These are phyloP conservation scores for Hemisphaericaspora xylanilytica DNA, from an alignment of 1,139 yeast genomes.

Conservation along the genomic window DNA sequence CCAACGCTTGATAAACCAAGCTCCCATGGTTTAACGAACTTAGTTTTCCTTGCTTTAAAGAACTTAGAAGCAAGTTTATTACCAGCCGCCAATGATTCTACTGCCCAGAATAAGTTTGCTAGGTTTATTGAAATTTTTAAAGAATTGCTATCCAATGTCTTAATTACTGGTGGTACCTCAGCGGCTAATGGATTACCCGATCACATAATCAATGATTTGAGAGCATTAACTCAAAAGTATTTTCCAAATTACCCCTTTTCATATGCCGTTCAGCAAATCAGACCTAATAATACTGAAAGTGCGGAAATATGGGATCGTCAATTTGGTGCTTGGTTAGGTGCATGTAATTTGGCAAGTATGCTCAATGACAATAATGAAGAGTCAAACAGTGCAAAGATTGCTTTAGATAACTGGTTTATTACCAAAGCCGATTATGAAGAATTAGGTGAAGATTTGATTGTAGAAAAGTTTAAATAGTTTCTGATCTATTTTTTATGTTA, in stretches of 20 bases:
- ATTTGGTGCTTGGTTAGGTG: constrained; percentile 66
- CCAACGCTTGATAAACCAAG: constrained; percentile 39
- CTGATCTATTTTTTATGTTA: not conserved
- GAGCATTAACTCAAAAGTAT: constrained; percentile 41
- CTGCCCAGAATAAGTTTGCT: constrained; percentile 28
- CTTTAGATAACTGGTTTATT: constrained; percentile 54
- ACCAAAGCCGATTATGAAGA: constrained; percentile 59
- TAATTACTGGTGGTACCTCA: constrained; percentile 67
- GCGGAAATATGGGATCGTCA: constrained; percentile 52
- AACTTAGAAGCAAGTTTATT: constrained; percentile 32
- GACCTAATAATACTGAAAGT: constrained; percentile 17
- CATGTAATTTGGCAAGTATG: constrained; percentile 59
- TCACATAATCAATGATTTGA: constrained; percentile 58
- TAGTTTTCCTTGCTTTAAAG: constrained; percentile 39
- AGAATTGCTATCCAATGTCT: constrained; percentile 52
- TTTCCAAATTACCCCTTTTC: constrained; percentile 49
- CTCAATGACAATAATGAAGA: constrained; percentile 37
- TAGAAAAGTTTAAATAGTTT: constrained; percentile 48
- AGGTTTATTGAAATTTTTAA: constrained; percentile 43
- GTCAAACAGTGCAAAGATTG: constrained; percentile 41
- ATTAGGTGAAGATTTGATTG: constrained; percentile 55
- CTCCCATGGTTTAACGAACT: constrained; percentile 42
- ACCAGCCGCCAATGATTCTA: constrained; percentile 22
- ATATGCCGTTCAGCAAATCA: constrained; percentile 19
- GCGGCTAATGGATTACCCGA: constrained; percentile 59